phyloP scores from a whole-genome alignment of 2,329 filamentous ascomycete genomes.

The Arthrobotrys sphaeroides region DNA sequence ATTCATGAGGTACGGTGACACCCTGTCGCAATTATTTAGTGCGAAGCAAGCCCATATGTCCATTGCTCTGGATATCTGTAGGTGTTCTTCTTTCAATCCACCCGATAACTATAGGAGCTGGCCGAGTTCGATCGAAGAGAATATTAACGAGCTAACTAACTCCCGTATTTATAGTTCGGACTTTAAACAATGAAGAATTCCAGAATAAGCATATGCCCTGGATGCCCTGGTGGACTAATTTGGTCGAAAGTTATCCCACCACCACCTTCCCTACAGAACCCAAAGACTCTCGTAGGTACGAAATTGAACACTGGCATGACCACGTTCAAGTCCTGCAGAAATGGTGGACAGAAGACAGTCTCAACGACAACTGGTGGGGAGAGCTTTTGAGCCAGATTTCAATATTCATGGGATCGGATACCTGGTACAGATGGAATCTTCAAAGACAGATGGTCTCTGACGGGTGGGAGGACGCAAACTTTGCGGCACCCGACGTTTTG shows the following conservation, averaged over 20 bases:
- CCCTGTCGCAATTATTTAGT: constrained; percentile 21
- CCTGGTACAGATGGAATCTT: constrained; percentile 30
- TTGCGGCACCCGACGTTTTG: no score
- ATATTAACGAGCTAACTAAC: background rate
- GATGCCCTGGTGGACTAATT: constrained; percentile 1
- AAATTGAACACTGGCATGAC: constrained; percentile 41
- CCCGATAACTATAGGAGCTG: background rate
- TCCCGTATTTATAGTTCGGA: background rate
- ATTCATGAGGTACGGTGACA: constrained; percentile 43
- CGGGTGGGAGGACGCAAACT: no score
- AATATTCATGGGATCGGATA: constrained; percentile 14
- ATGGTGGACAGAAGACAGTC: constrained; percentile 36
- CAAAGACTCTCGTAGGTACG: constrained; percentile 3
- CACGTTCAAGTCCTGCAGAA: constrained; percentile 16
- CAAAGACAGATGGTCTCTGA: no score
- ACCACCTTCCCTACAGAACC: background rate
- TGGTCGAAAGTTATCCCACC: background rate
- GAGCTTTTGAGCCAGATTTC: constrained; percentile 19
- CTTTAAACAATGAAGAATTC: constrained; percentile 24
- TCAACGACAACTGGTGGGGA: constrained; percentile 19
- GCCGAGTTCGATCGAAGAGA: background rate
- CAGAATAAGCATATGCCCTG: constrained; percentile 36
- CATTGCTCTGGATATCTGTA: constrained; percentile 35
- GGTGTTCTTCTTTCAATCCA: background rate
- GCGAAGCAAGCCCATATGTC: constrained; percentile 31